Base-by-base conservation (phyloP, 2,329 filamentous ascomycete species). In the Trichoderma polysporum region DNA sequence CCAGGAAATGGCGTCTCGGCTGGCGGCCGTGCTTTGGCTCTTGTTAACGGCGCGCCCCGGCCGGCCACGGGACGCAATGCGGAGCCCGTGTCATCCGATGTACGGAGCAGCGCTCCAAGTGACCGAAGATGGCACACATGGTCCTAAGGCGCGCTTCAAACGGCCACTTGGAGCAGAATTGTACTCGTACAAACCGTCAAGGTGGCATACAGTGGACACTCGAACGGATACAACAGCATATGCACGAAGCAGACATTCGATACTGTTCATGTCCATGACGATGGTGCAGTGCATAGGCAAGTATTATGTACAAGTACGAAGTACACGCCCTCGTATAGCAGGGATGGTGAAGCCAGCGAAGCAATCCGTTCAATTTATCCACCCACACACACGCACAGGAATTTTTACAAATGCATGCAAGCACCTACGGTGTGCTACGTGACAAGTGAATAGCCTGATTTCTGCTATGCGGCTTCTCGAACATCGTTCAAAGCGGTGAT, bases 21-120 rank as follows among this genome's bases (percentile, higher is more conserved):
- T 52, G 33, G 59, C 59, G 59, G 45, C 59, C 59, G 59, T 62
- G 33, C 49, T 29, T 27, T 62, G 39, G 47, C 59, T 61, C 58
- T 17, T 61, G 29, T 53, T 31, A 17, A 53, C 59, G 59, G 59
- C 59, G 59, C 59, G 59, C 59, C 49, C 59, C 59, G 59, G 49
- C 59, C 59, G 59, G 59, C 50, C 59, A 53, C 59, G 59, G 59
- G 47, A 31, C 27, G 35, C 49, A 53, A 53, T 62, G 59, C 59
- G 59, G 59, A 62, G 59, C 49, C 49, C 49, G 59, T 62, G 25
- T 31, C 49, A 62, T 52, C 59, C 59, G 52, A 54, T 53, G 49
- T 47, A 45, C 59, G 59, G 59, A 62, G 58, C 37, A 31, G 25
- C 15, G 49, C 49, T 22, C 33, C 45, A 61, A 61, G 39, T 29